Conservation (phyloP, 2,329 filamentous ascomycete genomes). For the Trichoderma koningii region DNA sequence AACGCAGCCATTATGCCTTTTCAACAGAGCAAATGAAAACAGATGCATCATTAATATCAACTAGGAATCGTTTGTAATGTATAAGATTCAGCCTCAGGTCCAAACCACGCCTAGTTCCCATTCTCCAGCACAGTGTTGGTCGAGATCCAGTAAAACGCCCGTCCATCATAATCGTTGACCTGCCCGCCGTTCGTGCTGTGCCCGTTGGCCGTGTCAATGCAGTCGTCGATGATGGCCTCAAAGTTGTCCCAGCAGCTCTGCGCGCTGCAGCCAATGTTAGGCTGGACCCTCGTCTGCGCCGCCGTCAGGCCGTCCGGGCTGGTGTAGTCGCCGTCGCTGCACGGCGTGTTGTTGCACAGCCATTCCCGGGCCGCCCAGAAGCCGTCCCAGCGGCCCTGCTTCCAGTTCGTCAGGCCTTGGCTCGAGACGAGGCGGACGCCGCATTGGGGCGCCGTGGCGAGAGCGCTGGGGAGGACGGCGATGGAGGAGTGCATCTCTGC, state of each 20-base stretch:
- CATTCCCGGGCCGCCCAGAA: conserved; percentile 8
- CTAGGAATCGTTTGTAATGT: too few species aligned
- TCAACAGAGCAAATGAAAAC: too few species aligned
- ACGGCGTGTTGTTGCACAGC: conserved; percentile 6
- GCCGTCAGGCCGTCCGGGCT: neutral
- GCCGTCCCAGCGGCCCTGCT: conserved; percentile 2
- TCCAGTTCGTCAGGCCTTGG: conserved; percentile 6
- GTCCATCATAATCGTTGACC: neutral
- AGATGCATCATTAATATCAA: too few species aligned
- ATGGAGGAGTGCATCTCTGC: neutral
- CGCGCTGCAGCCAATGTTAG: neutral
- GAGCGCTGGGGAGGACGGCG: neutral
- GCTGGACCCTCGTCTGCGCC: conserved; percentile 1
- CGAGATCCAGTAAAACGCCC: conserved; percentile 2
- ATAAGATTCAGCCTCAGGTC: neutral
- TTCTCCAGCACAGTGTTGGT: neutral
- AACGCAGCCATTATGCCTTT: too few species aligned
- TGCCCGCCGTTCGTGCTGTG: conserved; percentile 5
- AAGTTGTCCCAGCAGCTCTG: conserved; percentile 12
- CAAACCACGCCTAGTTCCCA: neutral
- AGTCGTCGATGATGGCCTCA: conserved; percentile 9
- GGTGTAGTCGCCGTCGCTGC: neutral
- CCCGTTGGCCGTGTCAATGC: conserved; percentile 1
- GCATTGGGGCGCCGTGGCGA: neutral
- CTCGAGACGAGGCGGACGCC: conserved; percentile 1